phyloP scores from a whole-genome alignment of 352 stramenopile species.

The Phytophthora agathidicida region DNA sequence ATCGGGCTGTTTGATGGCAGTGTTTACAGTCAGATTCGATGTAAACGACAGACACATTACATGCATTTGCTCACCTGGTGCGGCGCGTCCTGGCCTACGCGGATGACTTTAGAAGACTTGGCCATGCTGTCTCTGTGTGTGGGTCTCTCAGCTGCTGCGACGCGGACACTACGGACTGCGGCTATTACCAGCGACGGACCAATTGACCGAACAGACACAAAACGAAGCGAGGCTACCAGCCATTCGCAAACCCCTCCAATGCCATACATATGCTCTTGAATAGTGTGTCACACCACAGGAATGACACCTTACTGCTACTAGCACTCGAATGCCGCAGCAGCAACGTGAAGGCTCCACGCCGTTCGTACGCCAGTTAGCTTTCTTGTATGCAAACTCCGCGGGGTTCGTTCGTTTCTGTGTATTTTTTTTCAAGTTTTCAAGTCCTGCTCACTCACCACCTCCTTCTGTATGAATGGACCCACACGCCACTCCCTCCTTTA shows the following conservation, averaged over 20 bases:
- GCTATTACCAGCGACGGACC: constrained; percentile 20
- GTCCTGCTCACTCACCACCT: constrained; percentile 12
- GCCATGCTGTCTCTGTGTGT: constrained; percentile 45
- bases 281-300: no score
- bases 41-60: neutral
- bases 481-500: constrained; percentile 30
- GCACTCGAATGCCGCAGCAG: no score
- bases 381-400: no score
- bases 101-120: constrained; percentile 80
- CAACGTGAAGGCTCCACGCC: no score
- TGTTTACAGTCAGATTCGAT: constrained; percentile 10
- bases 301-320: no score
- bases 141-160: neutral
- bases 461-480: constrained; percentile 19
- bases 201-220: constrained; percentile 37
- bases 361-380: no score
- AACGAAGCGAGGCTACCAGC: constrained; percentile 32
- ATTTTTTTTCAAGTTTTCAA: constrained; percentile 38
- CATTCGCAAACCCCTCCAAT: no score
- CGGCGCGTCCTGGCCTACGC: constrained; percentile 73
- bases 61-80: constrained; percentile 57
- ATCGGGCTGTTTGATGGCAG: constrained; percentile 58
- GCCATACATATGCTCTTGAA: no score
- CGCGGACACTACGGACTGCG: neutral
- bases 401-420: constrained; percentile 30